phyloP scores from a whole-genome alignment of 306 rosid genomes.

The Cicer judaicum region DNA sequence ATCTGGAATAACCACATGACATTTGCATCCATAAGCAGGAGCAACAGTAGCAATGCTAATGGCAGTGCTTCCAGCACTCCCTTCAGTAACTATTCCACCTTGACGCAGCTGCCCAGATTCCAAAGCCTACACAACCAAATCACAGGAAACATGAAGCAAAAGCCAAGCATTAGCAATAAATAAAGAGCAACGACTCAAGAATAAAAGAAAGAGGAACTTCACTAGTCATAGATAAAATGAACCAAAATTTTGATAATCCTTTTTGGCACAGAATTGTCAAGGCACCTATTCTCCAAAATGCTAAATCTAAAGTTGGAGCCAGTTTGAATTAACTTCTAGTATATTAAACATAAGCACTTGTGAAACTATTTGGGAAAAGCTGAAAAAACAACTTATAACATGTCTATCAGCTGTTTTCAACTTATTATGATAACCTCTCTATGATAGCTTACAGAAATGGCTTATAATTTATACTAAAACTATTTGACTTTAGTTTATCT shows the following conservation, averaged over 20 bases:
- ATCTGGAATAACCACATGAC: slow-evolving; percentile 93
- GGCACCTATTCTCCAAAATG: slow-evolving; percentile 14
- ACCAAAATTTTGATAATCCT: slow-evolving; percentile 1
- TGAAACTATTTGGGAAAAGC: not conserved
- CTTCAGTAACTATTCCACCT: slow-evolving; percentile 92
- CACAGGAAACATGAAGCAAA: slow-evolving; percentile 3
- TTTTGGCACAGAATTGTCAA: not conserved
- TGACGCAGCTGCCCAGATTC: slow-evolving; percentile 67
- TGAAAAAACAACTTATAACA: not conserved
- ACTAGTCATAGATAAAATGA: not conserved
- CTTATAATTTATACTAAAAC: no score
- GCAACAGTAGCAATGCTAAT: slow-evolving; percentile 94
- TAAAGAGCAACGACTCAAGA: not conserved
- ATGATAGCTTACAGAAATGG: not conserved
- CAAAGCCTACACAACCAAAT: slow-evolving; percentile 66
- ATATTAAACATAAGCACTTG: not conserved
- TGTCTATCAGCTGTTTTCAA: not conserved
- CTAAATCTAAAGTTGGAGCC: not conserved
- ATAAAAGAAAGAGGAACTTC: not conserved
- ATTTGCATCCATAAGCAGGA: slow-evolving; percentile 87
- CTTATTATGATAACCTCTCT: not conserved
- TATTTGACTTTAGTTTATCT: no score
- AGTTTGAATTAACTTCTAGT: not conserved
- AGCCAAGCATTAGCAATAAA: not conserved
- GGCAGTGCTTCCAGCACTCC: slow-evolving; percentile 96